phyloP scores from a whole-genome alignment of 208 protist genomes.

The Leishmania martiniquensis region DNA sequence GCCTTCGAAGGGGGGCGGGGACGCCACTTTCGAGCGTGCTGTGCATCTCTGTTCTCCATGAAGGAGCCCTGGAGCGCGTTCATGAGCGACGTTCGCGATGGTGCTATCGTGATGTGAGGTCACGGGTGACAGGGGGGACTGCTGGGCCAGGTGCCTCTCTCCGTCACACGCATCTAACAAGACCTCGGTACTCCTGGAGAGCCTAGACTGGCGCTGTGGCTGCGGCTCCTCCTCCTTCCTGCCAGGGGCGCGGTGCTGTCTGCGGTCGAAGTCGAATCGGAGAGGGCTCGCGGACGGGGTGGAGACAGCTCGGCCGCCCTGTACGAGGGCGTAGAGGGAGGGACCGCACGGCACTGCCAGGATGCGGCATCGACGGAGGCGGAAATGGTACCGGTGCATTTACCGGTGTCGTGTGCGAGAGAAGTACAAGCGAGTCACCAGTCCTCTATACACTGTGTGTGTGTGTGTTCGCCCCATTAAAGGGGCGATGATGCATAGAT shows the following conservation, averaged over 20 bases:
- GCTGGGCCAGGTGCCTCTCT: neutral
- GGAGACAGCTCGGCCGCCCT: neutral
- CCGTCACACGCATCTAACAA: neutral
- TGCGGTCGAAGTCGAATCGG: neutral
- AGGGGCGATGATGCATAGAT: neutral
- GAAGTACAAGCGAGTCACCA: neutral
- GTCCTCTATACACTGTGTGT: neutral
- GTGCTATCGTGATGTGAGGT: neutral
- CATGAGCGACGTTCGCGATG: neutral
- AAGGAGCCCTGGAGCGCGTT: too few species aligned
- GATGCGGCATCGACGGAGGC: neutral
- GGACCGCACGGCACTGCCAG: neutral
- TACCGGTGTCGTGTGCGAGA: neutral
- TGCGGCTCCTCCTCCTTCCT: neutral
- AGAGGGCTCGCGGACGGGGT: neutral
- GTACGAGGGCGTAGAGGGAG: neutral
- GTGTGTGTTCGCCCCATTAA: neutral
- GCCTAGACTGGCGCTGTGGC: neutral
- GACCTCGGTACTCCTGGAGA: neutral
- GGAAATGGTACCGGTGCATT: neutral
- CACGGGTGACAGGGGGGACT: neutral
- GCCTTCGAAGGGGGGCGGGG: neutral
- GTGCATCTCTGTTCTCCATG: neutral
- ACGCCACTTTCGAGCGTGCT: neutral
- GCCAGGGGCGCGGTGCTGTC: neutral